A percentile compares a stretch with the other conserved stretches of the same genome.
Conservation (phyloP, 2,329 filamentous ascomycete species). For the Harringtonia aguacate region DNA sequence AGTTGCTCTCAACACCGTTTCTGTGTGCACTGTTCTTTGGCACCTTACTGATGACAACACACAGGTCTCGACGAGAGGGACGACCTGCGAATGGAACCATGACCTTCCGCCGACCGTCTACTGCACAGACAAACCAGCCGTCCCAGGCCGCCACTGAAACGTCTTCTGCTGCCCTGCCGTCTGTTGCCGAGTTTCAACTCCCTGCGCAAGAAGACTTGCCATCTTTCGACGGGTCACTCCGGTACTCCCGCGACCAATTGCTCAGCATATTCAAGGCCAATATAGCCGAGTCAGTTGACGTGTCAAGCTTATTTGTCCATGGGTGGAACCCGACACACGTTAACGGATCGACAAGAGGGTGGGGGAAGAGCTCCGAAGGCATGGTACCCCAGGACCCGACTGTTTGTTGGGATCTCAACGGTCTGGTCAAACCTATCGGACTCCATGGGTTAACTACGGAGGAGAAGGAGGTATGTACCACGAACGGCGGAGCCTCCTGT, state of each 20-base stretch:
- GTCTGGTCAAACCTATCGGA: conserved; percentile 59
- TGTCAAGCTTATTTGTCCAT: conserved; percentile 58
- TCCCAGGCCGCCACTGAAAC: conserved; percentile 11
- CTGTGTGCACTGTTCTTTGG: no score
- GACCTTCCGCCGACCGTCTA: conserved; percentile 54
- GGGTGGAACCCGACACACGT: conserved; percentile 70
- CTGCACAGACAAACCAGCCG: conserved; percentile 34
- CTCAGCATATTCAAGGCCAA: conserved; percentile 56
- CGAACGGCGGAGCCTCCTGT: no score
- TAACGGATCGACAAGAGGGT: conserved; percentile 56
- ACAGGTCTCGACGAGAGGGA: conserved; percentile 48
- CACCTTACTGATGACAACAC: conserved; percentile 2
- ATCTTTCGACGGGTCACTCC: conserved; percentile 37
- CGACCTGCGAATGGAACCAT: conserved; percentile 51
- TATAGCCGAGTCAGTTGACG: conserved; percentile 35
- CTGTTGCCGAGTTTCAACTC: conserved; percentile 19
- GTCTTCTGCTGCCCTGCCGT: conserved; percentile 5
- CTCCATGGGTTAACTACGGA: conserved; percentile 57
- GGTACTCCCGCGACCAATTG: conserved; percentile 72
- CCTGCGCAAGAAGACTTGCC: conserved; percentile 23
- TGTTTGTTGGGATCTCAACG: conserved; percentile 77
- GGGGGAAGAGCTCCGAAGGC: conserved; percentile 68
- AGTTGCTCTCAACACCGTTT: no score
- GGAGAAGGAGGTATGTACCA: conserved; percentile 44
- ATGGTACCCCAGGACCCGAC: conserved; percentile 73